A percentile compares a stretch with the other conserved stretches of the same genome.
These are phyloP conservation scores for Mycena vulgaris DNA, from an alignment of 768 basidiomycete genomes.

Conservation along the genomic window DNA sequence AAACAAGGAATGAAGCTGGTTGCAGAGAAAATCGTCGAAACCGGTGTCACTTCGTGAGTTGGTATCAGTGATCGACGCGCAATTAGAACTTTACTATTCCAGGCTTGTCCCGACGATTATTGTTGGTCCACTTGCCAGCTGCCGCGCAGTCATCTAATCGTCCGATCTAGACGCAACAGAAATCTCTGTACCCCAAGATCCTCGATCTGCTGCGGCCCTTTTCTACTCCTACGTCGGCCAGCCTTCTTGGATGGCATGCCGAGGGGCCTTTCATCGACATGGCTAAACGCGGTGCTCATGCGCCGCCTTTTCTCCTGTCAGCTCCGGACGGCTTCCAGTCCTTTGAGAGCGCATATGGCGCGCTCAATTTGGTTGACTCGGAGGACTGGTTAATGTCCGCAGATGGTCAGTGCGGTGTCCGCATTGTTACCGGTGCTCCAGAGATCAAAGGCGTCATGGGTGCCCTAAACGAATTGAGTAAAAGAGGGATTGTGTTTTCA, in stretches of 20 bases:
- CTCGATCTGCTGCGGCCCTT: slow-evolving; percentile 79
- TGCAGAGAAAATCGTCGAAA: slow-evolving; percentile 85
- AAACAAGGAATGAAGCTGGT: slow-evolving; percentile 76
- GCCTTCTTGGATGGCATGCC: slow-evolving; percentile 89
- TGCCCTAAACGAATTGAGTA: slow-evolving; percentile 70
- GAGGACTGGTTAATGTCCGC: slow-evolving; percentile 78
- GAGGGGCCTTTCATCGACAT: slow-evolving; percentile 92
- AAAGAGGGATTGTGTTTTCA: slow-evolving; percentile 83
- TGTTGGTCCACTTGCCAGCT: slow-evolving; percentile 56
- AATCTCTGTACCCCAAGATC: slow-evolving; percentile 79
- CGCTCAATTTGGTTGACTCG: slow-evolving; percentile 70
- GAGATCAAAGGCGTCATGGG: slow-evolving; percentile 89
- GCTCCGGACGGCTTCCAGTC: slow-evolving; percentile 76
- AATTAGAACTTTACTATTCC: slow-evolving; percentile 43
- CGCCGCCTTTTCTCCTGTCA: slow-evolving; percentile 72
- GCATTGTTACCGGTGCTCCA: slow-evolving; percentile 90
- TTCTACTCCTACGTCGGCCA: slow-evolving; percentile 75
- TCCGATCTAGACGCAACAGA: slow-evolving; percentile 79
- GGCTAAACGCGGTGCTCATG: slow-evolving; percentile 89
- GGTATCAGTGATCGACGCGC: not conserved
- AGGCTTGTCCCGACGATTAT: slow-evolving; percentile 80
- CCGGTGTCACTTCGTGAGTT: slow-evolving; percentile 89
- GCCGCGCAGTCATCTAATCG: slow-evolving; percentile 3
- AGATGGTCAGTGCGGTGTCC: slow-evolving; percentile 70
- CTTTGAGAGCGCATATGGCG: slow-evolving; percentile 84